Evolutionary conservation across 768 basidiomycete species (phyloP).

Genomic region (Leccinum obscurum): DNA sequence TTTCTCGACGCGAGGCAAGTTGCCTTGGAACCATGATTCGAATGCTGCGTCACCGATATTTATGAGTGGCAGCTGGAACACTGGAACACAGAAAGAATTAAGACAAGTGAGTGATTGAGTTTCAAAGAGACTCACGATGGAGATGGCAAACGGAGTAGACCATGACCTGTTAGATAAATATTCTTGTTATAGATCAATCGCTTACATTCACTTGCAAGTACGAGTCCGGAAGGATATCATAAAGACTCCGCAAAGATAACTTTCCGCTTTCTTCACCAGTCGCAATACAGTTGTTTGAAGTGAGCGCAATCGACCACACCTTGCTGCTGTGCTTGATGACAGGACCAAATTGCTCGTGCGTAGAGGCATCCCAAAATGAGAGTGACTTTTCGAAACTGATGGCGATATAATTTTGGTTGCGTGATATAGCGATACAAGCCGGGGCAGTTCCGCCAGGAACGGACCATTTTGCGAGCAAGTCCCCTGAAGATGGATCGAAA

Average conservation of each 20-base stretch:
- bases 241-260: background rate
- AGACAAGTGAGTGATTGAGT: background rate
- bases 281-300: background rate
- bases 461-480: background rate
- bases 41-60: no score
- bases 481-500: background rate
- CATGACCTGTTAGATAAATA: no score
- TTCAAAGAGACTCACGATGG: background rate
- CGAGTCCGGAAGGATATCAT: background rate
- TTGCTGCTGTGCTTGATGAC: background rate
- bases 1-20: background rate
- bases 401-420: background rate
- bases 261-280: background rate
- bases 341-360: background rate
- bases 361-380: conserved; percentile 5
- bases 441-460: background rate
- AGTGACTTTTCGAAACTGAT: background rate
- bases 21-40: background rate
- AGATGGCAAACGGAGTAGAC: background rate
- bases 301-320: background rate
- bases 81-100: no score
- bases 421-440: background rate
- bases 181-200: no score
- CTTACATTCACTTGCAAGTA: background rate
- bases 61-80: no score